phyloP scores from a whole-genome alignment of 2,329 filamentous ascomycete species.

The Alternaria ethzedia region DNA sequence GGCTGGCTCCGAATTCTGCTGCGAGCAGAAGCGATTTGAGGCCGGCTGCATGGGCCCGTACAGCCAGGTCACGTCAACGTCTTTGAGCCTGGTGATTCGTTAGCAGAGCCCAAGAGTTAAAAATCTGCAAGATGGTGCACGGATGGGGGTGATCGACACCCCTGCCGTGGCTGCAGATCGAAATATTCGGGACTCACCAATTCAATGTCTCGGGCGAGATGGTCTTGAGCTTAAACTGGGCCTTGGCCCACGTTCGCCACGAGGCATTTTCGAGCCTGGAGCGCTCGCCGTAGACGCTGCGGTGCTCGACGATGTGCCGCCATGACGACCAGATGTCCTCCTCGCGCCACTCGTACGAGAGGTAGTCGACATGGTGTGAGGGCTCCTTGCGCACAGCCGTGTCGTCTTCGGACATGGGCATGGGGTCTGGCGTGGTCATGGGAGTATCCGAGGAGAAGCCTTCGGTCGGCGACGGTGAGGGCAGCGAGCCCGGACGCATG shows the following conservation, averaged over 20 bases:
- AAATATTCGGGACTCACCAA: constrained; percentile 68
- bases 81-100: constrained; percentile 76
- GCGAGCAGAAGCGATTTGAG: constrained; percentile 59
- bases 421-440: constrained; percentile 63
- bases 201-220: constrained; percentile 91
- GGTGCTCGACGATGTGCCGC: constrained; percentile 86
- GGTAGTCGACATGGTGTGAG: constrained; percentile 90
- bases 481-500: constrained; percentile 49
- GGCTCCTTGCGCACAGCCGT: constrained; percentile 75
- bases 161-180: constrained; percentile 30
- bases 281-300: constrained; percentile 79
- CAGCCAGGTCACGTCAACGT: constrained; percentile 96
- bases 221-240: constrained; percentile 84
- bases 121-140: constrained; percentile 26
- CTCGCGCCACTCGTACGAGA: constrained; percentile 91
- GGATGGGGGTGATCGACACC: constrained; percentile 38
- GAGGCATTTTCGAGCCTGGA: constrained; percentile 91
- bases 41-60: constrained; percentile 90
- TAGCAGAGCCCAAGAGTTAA: constrained; percentile 29
- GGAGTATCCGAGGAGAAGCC: constrained; percentile 49
- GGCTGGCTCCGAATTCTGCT: constrained; percentile 57
- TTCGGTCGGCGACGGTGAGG: constrained; percentile 61
- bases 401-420: constrained; percentile 73
- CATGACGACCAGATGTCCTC: constrained; percentile 98
- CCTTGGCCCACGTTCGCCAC: constrained; percentile 96